A percentile compares a stretch with the other conserved stretches of the same genome.
These are phyloP conservation scores for Chlorophyllum brunneum DNA, from an alignment of 768 basidiomycete genomes.

Conservation along the genomic window DNA sequence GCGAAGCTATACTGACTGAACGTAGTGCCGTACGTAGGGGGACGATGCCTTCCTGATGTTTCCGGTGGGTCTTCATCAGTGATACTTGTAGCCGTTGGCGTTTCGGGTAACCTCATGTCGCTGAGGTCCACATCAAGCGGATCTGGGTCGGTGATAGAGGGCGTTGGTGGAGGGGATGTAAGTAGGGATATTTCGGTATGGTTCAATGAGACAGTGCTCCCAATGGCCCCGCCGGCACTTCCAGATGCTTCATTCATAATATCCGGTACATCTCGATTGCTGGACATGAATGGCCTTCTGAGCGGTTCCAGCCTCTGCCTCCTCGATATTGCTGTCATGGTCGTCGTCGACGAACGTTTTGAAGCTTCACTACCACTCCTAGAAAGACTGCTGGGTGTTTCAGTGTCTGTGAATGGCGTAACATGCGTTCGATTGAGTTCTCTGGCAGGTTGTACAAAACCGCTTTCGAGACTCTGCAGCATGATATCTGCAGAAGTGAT, in stretches of 20 bases:
- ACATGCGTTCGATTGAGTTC: no score
- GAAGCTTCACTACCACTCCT: not conserved
- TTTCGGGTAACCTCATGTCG: conserved; percentile 3
- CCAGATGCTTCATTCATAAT: no score
- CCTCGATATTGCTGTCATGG: no score
- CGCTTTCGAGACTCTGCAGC: no score
- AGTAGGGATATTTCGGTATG: not conserved
- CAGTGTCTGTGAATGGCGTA: not conserved
- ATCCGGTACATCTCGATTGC: no score
- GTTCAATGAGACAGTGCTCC: not conserved
- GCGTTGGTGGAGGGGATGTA: not conserved
- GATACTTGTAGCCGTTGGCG: conserved; percentile 1
- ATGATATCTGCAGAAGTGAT: no score
- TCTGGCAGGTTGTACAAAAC: no score
- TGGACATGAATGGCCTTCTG: not conserved
- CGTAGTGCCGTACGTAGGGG: not conserved
- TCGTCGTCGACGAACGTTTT: not conserved
- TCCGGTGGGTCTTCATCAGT: not conserved
- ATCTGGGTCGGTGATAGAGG: not conserved
- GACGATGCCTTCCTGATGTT: not conserved
- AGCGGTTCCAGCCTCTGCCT: conserved; percentile 1
- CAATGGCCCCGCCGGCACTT: no score
- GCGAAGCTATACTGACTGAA: conserved; percentile 2
- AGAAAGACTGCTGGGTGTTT: not conserved
- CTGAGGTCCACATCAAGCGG: not conserved